A percentile compares a stretch with the other conserved stretches of the same genome.
phyloP scores from a whole-genome alignment of 2,329 filamentous ascomycete genomes.

The Verticillium klebahnii region DNA sequence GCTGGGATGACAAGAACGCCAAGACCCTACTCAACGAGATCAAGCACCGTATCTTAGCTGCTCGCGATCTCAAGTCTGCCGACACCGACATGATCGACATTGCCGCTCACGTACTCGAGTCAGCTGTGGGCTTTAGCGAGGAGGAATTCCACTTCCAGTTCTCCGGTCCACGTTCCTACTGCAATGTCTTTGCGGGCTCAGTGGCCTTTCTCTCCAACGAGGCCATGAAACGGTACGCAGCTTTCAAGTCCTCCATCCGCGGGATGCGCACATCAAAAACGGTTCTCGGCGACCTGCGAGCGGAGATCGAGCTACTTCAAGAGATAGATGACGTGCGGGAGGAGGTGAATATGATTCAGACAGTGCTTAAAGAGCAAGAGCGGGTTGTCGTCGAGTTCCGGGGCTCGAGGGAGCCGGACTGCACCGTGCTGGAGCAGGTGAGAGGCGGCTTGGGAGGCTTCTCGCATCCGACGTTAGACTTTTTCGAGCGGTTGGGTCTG shows the following conservation, averaged over 20 bases:
- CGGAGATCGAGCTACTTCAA: conserved; percentile 16
- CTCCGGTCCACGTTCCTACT: conserved; percentile 11
- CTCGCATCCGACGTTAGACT: conserved; percentile 12
- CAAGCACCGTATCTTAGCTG: conserved; percentile 11
- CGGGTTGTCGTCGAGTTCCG: conserved; percentile 11
- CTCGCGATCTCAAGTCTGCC: conserved; percentile 6
- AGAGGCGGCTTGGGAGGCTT: neutral
- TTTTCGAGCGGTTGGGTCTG: conserved; percentile 11
- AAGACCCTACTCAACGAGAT: conserved; percentile 13
- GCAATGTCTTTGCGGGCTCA: conserved; percentile 10
- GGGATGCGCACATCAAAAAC: conserved; percentile 13
- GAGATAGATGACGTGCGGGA: conserved; percentile 12
- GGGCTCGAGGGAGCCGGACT: conserved; percentile 2
- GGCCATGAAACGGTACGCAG: conserved; percentile 13
- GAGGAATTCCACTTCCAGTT: conserved; percentile 15
- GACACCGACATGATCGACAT: conserved; percentile 10
- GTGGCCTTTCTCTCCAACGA: conserved; percentile 13
- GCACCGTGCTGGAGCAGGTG: neutral
- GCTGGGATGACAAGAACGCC: conserved; percentile 16
- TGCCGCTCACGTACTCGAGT: conserved; percentile 6
- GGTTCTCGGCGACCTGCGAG: conserved; percentile 13
- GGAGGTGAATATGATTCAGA: conserved; percentile 15
- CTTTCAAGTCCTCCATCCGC: conserved; percentile 12
- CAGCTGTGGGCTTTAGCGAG: conserved; percentile 11
- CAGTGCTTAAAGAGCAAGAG: conserved; percentile 11